Evolutionary conservation across 768 basidiomycete species (phyloP), one percentile per base, ranked within the genome.

Genomic region (Tulasnella sp.): DNA sequence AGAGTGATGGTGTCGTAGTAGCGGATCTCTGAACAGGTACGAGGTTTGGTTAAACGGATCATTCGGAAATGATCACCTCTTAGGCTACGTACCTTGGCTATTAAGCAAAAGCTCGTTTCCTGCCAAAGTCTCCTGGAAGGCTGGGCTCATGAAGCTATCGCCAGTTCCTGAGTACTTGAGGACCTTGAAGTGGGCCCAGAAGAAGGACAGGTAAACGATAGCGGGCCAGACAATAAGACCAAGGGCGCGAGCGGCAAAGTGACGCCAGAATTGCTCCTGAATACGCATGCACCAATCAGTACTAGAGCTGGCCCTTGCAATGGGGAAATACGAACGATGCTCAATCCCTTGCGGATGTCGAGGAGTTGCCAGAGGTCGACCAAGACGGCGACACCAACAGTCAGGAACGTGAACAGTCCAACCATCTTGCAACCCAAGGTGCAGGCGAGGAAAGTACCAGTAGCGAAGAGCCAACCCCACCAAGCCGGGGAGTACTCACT

Each of bases 361-460:
- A 99, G 85, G 61, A 99, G 87, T 80, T 92, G 93, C 97, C 98
- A 99, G 15, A 99, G 87, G 83, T 99, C 98, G 79, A 97, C 90
- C 40, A 93, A 82, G 67, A 99, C 98, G 7, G 97, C 97, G 72
- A 93, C 87, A 1, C 98, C 98, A 80, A 99, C 91, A 18, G 93
- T 89, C 57, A 90, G 77, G 78, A 99, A 98, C 1, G 95, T 95
- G 79, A 99, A 87, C 71, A 99, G 87, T 46, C 98, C 98, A 81
- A 98, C 98, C 85, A 99, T 98, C 85, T 99, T 99, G 82, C 96
- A 97, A 5, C 93, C 95, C 89, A 98, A 93, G 1, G 96, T 94
- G 84, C 95, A 95, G 44, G 96, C 95, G 90, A 99, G 94, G 85
- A 93, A 96, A 77, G 91, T 87, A 26, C 98, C 98, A 1, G 97